These are phyloP conservation scores for Tulasnella sp. DNA, from an alignment of 768 basidiomycete genomes.

Conservation along the genomic window DNA sequence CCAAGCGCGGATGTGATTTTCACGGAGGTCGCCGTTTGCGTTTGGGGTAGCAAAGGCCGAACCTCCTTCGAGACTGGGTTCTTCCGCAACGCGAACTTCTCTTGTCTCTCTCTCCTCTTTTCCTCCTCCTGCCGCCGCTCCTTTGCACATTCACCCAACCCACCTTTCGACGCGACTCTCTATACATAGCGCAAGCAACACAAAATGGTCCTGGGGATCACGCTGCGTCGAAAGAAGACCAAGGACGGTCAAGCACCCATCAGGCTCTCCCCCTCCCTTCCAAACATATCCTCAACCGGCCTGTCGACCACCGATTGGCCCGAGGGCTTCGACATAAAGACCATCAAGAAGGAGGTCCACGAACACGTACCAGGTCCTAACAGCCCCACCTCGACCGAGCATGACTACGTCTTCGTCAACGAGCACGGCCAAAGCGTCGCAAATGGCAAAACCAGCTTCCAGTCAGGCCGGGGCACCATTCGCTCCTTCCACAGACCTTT, in stretches of 20 bases:
- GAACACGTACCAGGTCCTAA: constrained; percentile 5
- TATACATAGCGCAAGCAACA: constrained; percentile 2
- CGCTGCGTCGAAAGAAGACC: constrained; percentile 39
- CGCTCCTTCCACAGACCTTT: constrained; percentile 5
- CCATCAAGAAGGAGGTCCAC: constrained; percentile 37
- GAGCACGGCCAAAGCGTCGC: constrained; percentile 22
- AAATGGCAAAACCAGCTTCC: background rate
- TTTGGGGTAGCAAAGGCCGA: constrained; percentile 32
- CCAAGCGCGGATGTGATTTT: constrained; percentile 35
- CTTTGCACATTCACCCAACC: constrained; percentile 33
- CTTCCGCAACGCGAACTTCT: constrained; percentile 41
- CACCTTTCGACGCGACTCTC: constrained; percentile 31
- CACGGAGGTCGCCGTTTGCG: constrained; percentile 31
- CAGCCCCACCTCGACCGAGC: background rate
- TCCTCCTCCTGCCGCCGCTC: constrained; percentile 39
- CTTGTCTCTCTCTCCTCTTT: constrained; percentile 38
- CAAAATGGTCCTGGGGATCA: constrained; percentile 37
- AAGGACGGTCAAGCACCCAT: constrained; percentile 55
- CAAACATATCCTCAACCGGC: constrained; percentile 66
- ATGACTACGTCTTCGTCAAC: background rate
- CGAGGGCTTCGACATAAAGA: constrained; percentile 68
- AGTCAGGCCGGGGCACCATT: constrained; percentile 22
- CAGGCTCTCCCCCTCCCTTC: constrained; percentile 78
- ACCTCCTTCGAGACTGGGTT: constrained; percentile 24
- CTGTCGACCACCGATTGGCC: constrained; percentile 69